Evolutionary conservation across 306 rosid species (phyloP).

Genomic region (Vigna unguiculata): DNA sequence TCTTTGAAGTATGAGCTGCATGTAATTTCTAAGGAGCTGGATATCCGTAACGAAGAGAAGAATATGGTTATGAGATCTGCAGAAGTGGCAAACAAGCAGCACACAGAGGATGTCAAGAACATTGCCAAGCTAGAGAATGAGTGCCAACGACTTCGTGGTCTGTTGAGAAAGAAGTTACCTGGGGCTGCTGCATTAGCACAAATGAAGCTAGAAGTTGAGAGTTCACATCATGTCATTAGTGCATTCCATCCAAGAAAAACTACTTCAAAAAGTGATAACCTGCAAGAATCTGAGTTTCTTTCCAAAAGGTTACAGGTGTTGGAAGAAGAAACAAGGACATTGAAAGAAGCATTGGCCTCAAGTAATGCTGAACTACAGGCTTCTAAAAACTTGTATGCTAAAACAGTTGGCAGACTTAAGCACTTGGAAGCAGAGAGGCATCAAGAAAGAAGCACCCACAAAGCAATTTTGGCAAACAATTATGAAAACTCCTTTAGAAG

Average conservation of each 20-base stretch:
- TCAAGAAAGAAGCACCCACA: constrained; percentile 67
- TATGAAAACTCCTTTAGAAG: constrained; percentile 59
- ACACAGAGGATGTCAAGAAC: constrained; percentile 72
- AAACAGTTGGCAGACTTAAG: constrained; percentile 71
- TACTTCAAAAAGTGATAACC: constrained; percentile 57
- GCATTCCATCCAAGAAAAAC: constrained; percentile 64
- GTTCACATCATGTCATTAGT: constrained; percentile 62
- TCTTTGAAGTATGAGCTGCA: constrained; percentile 86
- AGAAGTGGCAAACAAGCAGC: constrained; percentile 79
- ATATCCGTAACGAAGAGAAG: constrained; percentile 94
- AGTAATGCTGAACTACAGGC: constrained; percentile 82
- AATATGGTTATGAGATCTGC: constrained; percentile 86
- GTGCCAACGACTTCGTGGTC: constrained; percentile 84
- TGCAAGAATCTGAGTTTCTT: constrained; percentile 76
- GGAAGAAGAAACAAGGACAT: constrained; percentile 87
- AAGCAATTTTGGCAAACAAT: constrained; percentile 58
- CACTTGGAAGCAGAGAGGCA: constrained; percentile 73
- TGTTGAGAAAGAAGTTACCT: constrained; percentile 90
- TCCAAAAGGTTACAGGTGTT: constrained; percentile 61
- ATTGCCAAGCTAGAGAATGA: constrained; percentile 85
- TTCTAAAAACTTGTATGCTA: constrained; percentile 74
- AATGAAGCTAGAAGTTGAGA: constrained; percentile 91
- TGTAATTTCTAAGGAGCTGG: constrained; percentile 80
- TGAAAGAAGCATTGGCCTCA: constrained; percentile 89
- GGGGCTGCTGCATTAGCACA: constrained; percentile 96